These are phyloP conservation scores for Spathaspora hagerdaliae DNA, from an alignment of 805 yeast genomes.

Conservation along the genomic window DNA sequence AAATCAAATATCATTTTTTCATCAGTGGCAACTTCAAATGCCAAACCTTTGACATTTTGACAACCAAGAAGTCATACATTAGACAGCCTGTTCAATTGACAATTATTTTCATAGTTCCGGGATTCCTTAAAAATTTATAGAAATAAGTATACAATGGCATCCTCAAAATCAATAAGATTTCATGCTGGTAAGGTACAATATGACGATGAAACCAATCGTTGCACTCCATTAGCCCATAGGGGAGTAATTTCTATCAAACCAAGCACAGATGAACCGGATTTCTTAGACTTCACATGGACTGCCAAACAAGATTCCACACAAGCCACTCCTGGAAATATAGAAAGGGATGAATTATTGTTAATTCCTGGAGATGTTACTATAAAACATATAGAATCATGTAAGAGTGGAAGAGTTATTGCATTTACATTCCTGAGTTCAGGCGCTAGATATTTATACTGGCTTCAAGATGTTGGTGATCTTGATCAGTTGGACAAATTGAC, in stretches of 20 bases:
- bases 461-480: slow-evolving; percentile 70
- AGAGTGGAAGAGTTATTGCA: slow-evolving; percentile 73
- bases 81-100: too few species aligned
- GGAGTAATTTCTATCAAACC: slow-evolving; percentile 62
- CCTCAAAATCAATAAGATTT: slow-evolving; percentile 42
- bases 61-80: too few species aligned
- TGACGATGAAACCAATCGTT: slow-evolving; percentile 56
- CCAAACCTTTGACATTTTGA: too few species aligned
- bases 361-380: slow-evolving; percentile 86
- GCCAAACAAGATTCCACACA: slow-evolving; percentile 51
- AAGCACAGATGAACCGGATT: slow-evolving; percentile 66
- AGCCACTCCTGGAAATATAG: slow-evolving; percentile 29
- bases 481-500: slow-evolving; percentile 56
- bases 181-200: slow-evolving; percentile 76
- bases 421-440: slow-evolving; percentile 62
- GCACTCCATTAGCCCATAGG: slow-evolving; percentile 67
- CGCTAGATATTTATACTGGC: slow-evolving; percentile 62
- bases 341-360: slow-evolving; percentile 61
- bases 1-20: neutral
- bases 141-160: neutral
- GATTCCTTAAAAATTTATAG: too few species aligned
- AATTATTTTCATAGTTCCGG: too few species aligned
- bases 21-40: slow-evolving; percentile 4
- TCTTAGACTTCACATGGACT: slow-evolving; percentile 68
- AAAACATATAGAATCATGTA: slow-evolving; percentile 64